These are phyloP conservation scores for Annulohypoxylon bovei DNA, from an alignment of 495 filamentous ascomycete genomes.

Conservation along the genomic window DNA sequence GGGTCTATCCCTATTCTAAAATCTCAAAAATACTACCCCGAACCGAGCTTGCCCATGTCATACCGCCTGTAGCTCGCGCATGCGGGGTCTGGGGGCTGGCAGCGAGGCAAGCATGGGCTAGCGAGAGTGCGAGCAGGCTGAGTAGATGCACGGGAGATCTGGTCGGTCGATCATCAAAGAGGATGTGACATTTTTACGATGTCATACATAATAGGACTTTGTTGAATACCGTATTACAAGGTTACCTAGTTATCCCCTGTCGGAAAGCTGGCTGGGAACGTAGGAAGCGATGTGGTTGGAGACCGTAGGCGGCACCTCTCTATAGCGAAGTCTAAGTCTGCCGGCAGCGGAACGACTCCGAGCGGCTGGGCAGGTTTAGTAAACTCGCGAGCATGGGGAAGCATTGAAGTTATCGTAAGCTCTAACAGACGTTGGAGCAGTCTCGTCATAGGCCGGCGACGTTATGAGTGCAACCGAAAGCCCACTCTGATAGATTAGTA, in stretches of 20 bases:
- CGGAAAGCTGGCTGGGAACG: background rate
- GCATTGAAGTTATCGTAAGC: conserved; percentile 3
- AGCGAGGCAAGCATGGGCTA: conserved; percentile 31
- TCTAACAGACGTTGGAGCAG: conserved; percentile 7
- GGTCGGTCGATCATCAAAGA: conserved; percentile 29
- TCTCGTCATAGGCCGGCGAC: conserved; percentile 21
- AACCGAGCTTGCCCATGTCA: conserved; percentile 19
- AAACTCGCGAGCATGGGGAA: conserved; percentile 32
- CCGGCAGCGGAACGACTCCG: conserved; percentile 31
- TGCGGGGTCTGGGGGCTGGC: conserved; percentile 32
- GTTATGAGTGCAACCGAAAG: conserved; percentile 27
- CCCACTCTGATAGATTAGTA: conserved; percentile 23
- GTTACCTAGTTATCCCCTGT: background rate
- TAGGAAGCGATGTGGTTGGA: background rate
- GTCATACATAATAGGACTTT: background rate
- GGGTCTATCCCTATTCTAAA: conserved; percentile 25
- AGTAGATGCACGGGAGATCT: conserved; percentile 37
- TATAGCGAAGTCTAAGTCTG: conserved; percentile 3
- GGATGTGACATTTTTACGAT: conserved; percentile 12
- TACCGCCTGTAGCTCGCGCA: background rate
- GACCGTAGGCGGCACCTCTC: background rate
- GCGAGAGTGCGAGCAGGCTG: conserved; percentile 26
- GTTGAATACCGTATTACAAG: background rate
- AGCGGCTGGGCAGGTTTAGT: conserved; percentile 32
- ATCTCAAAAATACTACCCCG: conserved; percentile 23